Percentiles rank a stretch among this genome's conserved stretches.
phyloP scores from a whole-genome alignment of 148 eudicot genomes.

The Arctostaphylos glauca region DNA sequence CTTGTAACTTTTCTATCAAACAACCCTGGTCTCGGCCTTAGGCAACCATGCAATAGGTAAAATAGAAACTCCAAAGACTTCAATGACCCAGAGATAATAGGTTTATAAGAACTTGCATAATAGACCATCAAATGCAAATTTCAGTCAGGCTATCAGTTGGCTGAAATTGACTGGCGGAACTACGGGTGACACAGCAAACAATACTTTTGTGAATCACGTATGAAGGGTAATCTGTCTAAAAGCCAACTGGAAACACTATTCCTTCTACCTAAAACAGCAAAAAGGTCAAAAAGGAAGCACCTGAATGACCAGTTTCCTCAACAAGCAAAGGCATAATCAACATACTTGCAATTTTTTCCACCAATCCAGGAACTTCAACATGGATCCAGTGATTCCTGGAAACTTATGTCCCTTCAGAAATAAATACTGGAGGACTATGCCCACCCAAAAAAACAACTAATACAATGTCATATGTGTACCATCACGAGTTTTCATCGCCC shows the following conservation, averaged over 20 bases:
- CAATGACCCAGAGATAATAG: not conserved
- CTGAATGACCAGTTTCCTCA: not conserved
- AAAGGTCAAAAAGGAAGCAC: not conserved
- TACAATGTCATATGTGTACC: not conserved
- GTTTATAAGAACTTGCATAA: not conserved
- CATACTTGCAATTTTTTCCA: not conserved
- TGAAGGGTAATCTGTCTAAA: no score
- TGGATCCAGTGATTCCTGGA: not conserved
- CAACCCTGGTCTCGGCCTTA: not conserved
- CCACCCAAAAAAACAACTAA: not conserved
- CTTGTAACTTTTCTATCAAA: not conserved
- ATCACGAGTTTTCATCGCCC: not conserved
- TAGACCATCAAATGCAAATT: no score
- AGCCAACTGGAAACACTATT: not conserved
- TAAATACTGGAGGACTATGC: not conserved
- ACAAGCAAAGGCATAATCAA: not conserved
- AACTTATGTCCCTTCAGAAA: not conserved
- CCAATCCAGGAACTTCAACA: constrained; percentile 2
- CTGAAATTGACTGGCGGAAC: no score
- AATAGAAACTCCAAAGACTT: not conserved
- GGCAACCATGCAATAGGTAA: not conserved
- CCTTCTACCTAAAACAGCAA: not conserved
- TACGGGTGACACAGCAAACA: no score
- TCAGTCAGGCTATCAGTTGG: no score
- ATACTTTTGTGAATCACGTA: no score